Evolutionary conservation across 441 rosid genomes (phyloP).

Genomic region (Erysimum cheiri): DNA sequence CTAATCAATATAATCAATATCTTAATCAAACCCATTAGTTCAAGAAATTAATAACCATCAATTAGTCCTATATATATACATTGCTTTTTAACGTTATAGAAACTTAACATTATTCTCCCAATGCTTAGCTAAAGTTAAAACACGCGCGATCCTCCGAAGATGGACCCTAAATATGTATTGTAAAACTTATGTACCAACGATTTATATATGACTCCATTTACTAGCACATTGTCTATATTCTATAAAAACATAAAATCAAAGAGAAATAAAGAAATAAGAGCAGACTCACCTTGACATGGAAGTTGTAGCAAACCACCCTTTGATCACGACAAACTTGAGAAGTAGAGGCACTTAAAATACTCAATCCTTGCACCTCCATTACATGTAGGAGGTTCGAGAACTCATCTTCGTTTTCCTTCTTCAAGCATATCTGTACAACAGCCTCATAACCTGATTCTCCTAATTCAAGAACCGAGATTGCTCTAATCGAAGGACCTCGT

Average conservation of each 20-base stretch:
- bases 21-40: no score
- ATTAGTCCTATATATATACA: neutral
- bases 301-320: constrained; percentile 43
- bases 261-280: constrained; percentile 17
- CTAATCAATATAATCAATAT: no score
- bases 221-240: neutral
- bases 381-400: constrained; percentile 47
- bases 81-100: neutral
- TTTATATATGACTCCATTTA: neutral
- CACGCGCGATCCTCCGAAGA: neutral
- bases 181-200: constrained; percentile 10
- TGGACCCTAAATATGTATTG: constrained; percentile 6
- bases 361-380: constrained; percentile 47
- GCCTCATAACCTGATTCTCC: constrained; percentile 31
- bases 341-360: constrained; percentile 48
- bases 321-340: constrained; percentile 43
- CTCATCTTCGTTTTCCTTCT: constrained; percentile 35
- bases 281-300: constrained; percentile 47
- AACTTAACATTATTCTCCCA: neutral
- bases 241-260: neutral
- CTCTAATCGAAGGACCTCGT: constrained; percentile 15
- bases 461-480: constrained; percentile 41
- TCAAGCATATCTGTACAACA: constrained; percentile 39
- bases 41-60: no score
- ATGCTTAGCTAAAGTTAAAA: neutral